Evolutionary conservation across 805 yeast genomes (phyloP).

Genomic region (Ogataea corticis): DNA sequence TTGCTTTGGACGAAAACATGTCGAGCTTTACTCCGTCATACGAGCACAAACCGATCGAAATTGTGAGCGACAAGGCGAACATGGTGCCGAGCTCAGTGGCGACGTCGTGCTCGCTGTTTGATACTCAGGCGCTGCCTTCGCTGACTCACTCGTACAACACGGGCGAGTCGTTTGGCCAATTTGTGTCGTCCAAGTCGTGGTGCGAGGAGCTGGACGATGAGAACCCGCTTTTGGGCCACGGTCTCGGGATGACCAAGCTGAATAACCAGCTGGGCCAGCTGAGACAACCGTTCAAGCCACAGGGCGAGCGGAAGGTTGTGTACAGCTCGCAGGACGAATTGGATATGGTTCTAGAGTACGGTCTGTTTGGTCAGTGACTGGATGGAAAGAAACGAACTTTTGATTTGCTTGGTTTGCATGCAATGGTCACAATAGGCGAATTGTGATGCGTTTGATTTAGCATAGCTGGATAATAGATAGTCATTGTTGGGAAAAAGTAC

Average conservation of each 20-base stretch:
- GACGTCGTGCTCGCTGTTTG: conserved; percentile 20
- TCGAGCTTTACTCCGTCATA: conserved; percentile 9
- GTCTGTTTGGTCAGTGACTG: neutral
- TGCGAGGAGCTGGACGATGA: conserved; percentile 20
- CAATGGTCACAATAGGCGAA: too few species aligned
- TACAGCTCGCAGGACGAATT: conserved; percentile 1
- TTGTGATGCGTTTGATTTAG: too few species aligned
- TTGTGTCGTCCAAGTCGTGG: conserved; percentile 18
- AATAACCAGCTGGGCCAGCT: neutral
- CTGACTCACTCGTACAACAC: conserved; percentile 21
- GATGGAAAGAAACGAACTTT: too few species aligned
- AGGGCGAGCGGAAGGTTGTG: too few species aligned
- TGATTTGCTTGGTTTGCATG: too few species aligned
- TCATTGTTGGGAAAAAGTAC: neutral
- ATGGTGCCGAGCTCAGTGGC: conserved; percentile 12
- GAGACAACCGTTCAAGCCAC: neutral
- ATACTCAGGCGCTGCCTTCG: conserved; percentile 18
- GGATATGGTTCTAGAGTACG: neutral
- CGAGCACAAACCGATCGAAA: conserved; percentile 14
- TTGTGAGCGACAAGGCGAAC: conserved; percentile 3
- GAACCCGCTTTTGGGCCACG: conserved; percentile 7
- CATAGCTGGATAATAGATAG: too few species aligned
- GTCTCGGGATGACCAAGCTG: conserved; percentile 4
- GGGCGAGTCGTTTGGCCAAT: conserved; percentile 12
- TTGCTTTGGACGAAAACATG: conserved; percentile 15